These are phyloP conservation scores for Heracleum sosnowskyi DNA, from an alignment of 129 eudicot genomes.

Conservation along the genomic window DNA sequence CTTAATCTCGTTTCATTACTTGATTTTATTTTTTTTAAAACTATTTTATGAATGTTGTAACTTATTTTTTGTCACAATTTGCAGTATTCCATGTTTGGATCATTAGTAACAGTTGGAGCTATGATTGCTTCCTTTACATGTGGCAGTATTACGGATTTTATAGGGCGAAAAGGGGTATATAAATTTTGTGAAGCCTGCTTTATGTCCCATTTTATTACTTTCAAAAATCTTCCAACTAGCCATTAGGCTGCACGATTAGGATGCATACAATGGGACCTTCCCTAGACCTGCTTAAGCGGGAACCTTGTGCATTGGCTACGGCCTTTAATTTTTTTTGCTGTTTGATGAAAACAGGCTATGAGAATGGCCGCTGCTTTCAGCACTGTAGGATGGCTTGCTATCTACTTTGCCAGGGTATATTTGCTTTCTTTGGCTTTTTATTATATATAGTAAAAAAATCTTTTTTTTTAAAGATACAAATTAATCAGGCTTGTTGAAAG, in stretches of 20 bases:
- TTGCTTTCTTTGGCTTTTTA: neutral
- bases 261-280: neutral
- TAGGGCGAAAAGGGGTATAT: constrained; percentile 16
- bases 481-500: neutral
- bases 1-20: neutral
- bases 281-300: neutral
- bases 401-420: constrained; percentile 52
- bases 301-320: neutral
- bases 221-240: neutral
- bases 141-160: constrained; percentile 1
- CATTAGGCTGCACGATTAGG: too few species aligned
- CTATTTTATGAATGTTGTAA: neutral
- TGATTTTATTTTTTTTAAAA: neutral
- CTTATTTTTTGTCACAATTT: neutral
- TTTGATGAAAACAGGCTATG: constrained; percentile 59
- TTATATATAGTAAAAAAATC: neutral
- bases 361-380: constrained; percentile 66
- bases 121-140: constrained; percentile 12
- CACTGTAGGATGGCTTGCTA: constrained; percentile 74
- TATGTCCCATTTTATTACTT: neutral
- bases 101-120: neutral
- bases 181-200: neutral
- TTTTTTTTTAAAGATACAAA: neutral
- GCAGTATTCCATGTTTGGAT: neutral
- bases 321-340: neutral